A percentile compares a stretch with the other conserved stretches of the same genome.
Conservation (phyloP, 2,329 filamentous ascomycete genomes). For the Ambrosiella xylebori region DNA sequence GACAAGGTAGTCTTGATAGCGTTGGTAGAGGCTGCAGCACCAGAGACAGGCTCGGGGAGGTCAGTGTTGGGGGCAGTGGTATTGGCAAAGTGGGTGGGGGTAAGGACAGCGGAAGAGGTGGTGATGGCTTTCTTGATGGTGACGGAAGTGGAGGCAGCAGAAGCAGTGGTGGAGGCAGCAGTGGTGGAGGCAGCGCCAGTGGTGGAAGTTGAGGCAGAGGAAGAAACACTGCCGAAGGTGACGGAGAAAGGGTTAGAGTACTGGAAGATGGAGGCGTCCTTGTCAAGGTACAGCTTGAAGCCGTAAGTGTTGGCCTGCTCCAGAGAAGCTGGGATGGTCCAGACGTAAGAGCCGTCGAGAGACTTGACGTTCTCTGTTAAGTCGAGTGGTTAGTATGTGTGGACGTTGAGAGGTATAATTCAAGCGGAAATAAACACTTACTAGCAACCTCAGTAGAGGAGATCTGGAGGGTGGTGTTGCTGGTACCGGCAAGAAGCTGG, state of each 20-base stretch:
- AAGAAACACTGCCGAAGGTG: conserved; percentile 17
- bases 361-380: conserved; percentile 30
- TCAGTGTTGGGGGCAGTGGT: conserved; percentile 18
- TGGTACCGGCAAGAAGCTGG: conserved; percentile 35
- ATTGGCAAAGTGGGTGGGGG: conserved; percentile 16
- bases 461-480: conserved; percentile 24
- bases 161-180: conserved; percentile 18
- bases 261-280: conserved; percentile 35
- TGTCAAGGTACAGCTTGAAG: conserved; percentile 34
- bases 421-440: conserved; percentile 23
- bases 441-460: conserved; percentile 24
- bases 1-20: conserved; percentile 15
- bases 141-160: conserved; percentile 9
- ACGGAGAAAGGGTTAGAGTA: conserved; percentile 46
- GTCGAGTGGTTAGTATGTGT: neutral
- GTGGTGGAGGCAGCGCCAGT: conserved; percentile 15
- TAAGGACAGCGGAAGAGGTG: conserved; percentile 15
- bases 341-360: conserved; percentile 28
- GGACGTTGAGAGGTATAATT: neutral
- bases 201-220: conserved; percentile 6
- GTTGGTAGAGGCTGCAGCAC: conserved; percentile 16
- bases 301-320: conserved; percentile 36
- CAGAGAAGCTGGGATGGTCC: conserved; percentile 31
- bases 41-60: conserved; percentile 16
- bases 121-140: conserved; percentile 3